Evolutionary conservation across 495 filamentous ascomycete genomes (phyloP).

Genomic region (Penicillium fimorum): DNA sequence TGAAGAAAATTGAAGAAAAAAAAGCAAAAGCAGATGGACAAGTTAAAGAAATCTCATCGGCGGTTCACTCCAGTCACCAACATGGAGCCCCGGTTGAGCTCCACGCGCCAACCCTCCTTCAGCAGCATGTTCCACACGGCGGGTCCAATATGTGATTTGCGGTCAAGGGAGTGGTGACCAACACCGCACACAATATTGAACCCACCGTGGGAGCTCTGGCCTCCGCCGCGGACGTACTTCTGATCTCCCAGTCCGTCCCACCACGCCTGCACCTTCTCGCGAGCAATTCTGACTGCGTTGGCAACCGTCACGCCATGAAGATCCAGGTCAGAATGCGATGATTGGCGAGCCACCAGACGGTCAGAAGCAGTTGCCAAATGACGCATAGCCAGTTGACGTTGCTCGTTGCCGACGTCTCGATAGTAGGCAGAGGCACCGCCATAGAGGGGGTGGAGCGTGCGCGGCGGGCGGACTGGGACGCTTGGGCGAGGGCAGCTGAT

Average conservation of each 20-base stretch:
- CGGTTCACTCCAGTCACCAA: conserved; percentile 57
- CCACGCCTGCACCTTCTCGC: conserved; percentile 66
- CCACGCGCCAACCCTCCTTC: conserved; percentile 78
- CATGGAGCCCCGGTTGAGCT: conserved; percentile 63
- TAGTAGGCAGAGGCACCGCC: conserved; percentile 68
- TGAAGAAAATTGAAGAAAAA: conserved; percentile 1
- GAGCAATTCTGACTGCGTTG: conserved; percentile 74
- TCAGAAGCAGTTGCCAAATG: conserved; percentile 56
- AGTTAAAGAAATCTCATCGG: conserved; percentile 5
- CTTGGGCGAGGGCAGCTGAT: conserved; percentile 55
- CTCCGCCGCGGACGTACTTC: conserved; percentile 46
- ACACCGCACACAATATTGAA: conserved; percentile 78
- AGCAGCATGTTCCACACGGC: conserved; percentile 76
- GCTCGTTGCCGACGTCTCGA: conserved; percentile 54
- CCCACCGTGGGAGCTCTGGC: conserved; percentile 42
- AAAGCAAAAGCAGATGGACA: not conserved
- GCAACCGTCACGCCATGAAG: conserved; percentile 81
- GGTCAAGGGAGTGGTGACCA: conserved; percentile 75
- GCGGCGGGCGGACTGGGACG: conserved; percentile 58
- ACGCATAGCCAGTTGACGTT: conserved; percentile 43
- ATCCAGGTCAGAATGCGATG: conserved; percentile 59
- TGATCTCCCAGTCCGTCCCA: conserved; percentile 71
- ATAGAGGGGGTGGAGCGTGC: conserved; percentile 63
- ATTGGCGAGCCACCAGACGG: conserved; percentile 59
- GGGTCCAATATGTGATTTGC: conserved; percentile 70